Percentiles rank a stretch among this genome's conserved stretches.
phyloP scores from a whole-genome alignment of 495 filamentous ascomycete species.

The Neurospora sp. region DNA sequence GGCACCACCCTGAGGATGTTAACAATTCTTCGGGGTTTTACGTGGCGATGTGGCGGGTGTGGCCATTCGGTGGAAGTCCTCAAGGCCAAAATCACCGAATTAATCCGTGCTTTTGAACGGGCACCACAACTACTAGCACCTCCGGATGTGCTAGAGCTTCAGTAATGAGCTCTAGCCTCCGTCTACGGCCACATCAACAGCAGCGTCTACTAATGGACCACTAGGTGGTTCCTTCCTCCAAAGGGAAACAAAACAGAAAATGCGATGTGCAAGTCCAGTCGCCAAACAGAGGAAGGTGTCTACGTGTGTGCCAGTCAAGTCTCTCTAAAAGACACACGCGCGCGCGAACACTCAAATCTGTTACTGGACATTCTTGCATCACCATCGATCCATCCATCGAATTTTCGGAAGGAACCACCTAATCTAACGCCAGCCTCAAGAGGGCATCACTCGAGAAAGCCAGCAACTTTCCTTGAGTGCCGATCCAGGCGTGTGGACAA shows the following conservation, averaged over 20 bases:
- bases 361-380: neutral
- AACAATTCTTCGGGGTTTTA: too few species aligned
- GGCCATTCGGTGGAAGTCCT: too few species aligned
- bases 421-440: neutral
- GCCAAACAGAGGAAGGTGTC: neutral
- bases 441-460: neutral
- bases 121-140: neutral
- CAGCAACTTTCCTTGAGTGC: neutral
- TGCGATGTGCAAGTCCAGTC: neutral
- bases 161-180: neutral
- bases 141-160: neutral
- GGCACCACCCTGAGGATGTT: too few species aligned
- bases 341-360: neutral
- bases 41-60: too few species aligned
- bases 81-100: too few species aligned
- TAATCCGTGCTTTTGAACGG: neutral
- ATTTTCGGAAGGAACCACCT: neutral
- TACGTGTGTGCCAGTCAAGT: neutral
- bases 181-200: neutral
- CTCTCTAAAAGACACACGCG: neutral
- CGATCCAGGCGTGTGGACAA: neutral
- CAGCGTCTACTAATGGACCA: neutral
- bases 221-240: neutral
- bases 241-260: neutral
- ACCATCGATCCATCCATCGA: neutral